Base-by-base conservation (phyloP, 2,329 filamentous ascomycete genomes). In the Scleromitrula shiraiana region DNA sequence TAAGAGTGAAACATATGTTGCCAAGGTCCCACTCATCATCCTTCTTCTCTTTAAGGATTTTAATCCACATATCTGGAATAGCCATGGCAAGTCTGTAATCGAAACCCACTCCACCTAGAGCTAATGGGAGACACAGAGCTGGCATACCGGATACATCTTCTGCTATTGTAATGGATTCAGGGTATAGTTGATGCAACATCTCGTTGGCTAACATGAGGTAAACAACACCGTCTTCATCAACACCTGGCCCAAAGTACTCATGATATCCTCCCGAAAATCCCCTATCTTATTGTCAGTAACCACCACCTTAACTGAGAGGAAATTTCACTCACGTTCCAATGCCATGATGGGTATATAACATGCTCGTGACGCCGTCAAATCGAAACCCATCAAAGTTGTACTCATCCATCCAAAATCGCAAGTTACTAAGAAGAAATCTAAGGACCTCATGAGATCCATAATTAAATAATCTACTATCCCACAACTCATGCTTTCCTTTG, bases 71-170 rank as follows among this genome's bases (percentile, higher is more conserved):
- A 66, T 98, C 93, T 4, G 93, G 93, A 53, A 98, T 82, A 4
- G 93, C 93, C 93, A 98, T 98, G 47, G 90, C 90, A 26, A 98
- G 79, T 57, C 93, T 82, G 68, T 98, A 98, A 69, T 98, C 93
- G 65, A 98, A 98, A 22, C 93, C 93, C 57, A 97, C 81, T 53
- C 93, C 93, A 15, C 93, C 93, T 2, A 96, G 73, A 1, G 85
- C 83, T 32, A 96, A 72, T 6, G 87, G 82, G 30, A 98, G 68
- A 67, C 93, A 97, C 40, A 98, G 74, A n/a, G 89, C 91, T 14
- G 93, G 93, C 93, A 98, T 98, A 15, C 93, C 93, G 7, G 91
- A 97, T 8, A 98, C 93, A 64, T 98, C 93, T 65, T 98, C 93
- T 17, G 93, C 93, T 54, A 98, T 83, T 1, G 90, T 96, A 62